phyloP scores from a whole-genome alignment of 352 stramenopile genomes.

The Globisporangium nagaii region DNA sequence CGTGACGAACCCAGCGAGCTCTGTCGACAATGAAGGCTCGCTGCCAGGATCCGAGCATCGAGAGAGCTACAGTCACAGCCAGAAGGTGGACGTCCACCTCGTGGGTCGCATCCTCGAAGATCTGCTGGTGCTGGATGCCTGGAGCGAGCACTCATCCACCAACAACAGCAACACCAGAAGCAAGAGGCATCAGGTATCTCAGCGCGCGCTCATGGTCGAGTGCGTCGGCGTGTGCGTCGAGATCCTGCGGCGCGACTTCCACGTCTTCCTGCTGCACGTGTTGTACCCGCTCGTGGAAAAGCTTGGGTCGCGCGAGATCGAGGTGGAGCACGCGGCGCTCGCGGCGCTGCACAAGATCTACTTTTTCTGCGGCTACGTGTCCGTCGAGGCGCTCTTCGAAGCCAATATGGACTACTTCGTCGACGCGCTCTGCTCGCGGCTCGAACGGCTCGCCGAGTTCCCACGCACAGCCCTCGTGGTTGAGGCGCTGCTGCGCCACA shows the following conservation, averaged over 20 bases:
- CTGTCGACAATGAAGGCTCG: neutral
- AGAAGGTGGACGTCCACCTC: slow-evolving; percentile 45
- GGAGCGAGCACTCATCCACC: slow-evolving; percentile 23
- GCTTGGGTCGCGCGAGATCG: slow-evolving; percentile 43
- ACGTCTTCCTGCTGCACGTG: slow-evolving; percentile 57
- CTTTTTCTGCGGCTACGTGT: slow-evolving; percentile 47
- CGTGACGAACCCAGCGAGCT: neutral
- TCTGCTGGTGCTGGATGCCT: slow-evolving; percentile 43
- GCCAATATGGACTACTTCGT: slow-evolving; percentile 88
- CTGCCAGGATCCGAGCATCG: too few species aligned
- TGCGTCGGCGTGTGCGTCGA: slow-evolving; percentile 70
- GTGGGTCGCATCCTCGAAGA: slow-evolving; percentile 75
- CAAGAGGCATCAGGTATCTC: slow-evolving; percentile 20
- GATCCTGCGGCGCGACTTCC: slow-evolving; percentile 46
- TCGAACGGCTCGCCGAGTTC: slow-evolving; percentile 65
- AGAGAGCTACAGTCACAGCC: neutral
- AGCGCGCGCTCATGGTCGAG: slow-evolving; percentile 67
- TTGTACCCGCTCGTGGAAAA: slow-evolving; percentile 86
- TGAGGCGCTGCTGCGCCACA: slow-evolving; percentile 61
- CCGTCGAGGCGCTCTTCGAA: slow-evolving; percentile 61
- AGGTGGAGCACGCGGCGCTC: slow-evolving; percentile 70
- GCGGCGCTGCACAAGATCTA: slow-evolving; percentile 63
- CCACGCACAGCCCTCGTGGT: slow-evolving; percentile 74
- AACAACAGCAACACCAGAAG: neutral
- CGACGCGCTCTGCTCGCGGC: slow-evolving; percentile 62